Evolutionary conservation across 2,329 filamentous ascomycete genomes (phyloP).

Genomic region (Venturia asperata): DNA sequence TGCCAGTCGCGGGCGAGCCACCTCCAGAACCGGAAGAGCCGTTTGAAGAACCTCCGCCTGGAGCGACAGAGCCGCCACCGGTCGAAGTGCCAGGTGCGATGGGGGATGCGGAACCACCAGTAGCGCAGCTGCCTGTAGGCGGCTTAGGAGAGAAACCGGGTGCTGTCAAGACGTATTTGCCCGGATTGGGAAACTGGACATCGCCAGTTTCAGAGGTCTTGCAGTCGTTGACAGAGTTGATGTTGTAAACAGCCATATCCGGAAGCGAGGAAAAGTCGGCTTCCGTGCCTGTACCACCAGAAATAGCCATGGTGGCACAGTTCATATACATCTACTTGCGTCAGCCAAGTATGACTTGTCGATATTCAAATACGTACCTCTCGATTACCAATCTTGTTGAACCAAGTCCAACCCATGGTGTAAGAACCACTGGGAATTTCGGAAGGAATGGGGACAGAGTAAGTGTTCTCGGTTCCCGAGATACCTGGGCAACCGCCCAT

Average conservation of each 20-base stretch:
- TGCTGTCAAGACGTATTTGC: conserved; percentile 46
- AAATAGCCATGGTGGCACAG: conserved; percentile 69
- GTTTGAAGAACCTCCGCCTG: not conserved
- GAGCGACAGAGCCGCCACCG: conserved; percentile 2
- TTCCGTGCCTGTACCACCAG: conserved; percentile 40
- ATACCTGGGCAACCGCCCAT: conserved; percentile 73
- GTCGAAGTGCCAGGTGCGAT: conserved; percentile 1
- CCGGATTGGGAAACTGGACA: conserved; percentile 62
- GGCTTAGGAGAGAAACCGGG: conserved; percentile 22
- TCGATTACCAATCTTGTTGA: conserved; percentile 85
- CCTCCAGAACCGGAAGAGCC: not conserved
- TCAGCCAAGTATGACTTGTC: no score
- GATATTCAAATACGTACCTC: conserved; percentile 40
- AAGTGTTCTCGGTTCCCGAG: conserved; percentile 50
- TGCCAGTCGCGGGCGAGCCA: not conserved
- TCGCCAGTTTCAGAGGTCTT: conserved; percentile 48
- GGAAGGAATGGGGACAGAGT: conserved; percentile 62
- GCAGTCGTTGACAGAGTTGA: conserved; percentile 47
- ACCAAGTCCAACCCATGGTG: conserved; percentile 85
- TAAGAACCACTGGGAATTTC: conserved; percentile 65
- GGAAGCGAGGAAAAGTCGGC: conserved; percentile 56
- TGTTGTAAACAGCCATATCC: conserved; percentile 69
- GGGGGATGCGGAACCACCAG: not conserved
- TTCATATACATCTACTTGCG: conserved; percentile 75
- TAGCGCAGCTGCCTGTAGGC: conserved; percentile 26